Conservation (phyloP, 306 rosid species). For the Trichosanthes cucumerina region DNA sequence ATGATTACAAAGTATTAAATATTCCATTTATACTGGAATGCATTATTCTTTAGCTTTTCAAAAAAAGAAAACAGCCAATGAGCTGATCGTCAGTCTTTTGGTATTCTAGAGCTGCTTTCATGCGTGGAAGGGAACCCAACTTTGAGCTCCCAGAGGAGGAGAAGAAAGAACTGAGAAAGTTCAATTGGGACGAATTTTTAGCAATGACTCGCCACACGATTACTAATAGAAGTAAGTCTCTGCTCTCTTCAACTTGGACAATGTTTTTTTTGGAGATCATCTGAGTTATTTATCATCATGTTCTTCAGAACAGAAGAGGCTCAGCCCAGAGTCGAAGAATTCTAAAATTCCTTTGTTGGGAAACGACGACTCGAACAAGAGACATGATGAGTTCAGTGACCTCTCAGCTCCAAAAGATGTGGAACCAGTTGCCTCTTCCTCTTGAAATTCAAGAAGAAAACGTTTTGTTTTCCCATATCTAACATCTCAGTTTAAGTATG, state of each 20-base stretch:
- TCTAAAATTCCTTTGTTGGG: not conserved
- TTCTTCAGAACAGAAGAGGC: slow-evolving; percentile 4
- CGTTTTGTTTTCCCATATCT: not conserved
- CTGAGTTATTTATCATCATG: not conserved
- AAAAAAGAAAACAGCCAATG: not conserved
- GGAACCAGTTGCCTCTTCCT: not conserved
- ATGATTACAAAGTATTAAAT: not conserved
- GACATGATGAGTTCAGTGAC: not conserved
- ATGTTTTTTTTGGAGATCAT: not conserved
- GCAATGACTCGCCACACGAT: slow-evolving; percentile 65
- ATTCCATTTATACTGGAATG: not conserved
- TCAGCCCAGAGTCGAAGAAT: not conserved
- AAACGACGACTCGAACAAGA: not conserved
- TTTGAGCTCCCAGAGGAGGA: slow-evolving; percentile 72
- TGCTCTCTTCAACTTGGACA: not conserved
- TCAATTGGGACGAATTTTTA: slow-evolving; percentile 86
- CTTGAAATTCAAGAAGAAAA: not conserved
- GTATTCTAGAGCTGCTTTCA: slow-evolving; percentile 75
- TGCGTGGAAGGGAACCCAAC: slow-evolving; percentile 97
- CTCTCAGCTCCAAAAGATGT: not conserved
- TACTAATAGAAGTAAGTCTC: slow-evolving; percentile 53
- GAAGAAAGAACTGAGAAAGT: slow-evolving; percentile 53
- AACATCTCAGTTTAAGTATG: not conserved
- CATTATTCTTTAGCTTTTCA: not conserved
- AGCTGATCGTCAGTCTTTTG: not conserved